Conservation (phyloP, 2,329 filamentous ascomycete species). For the Curvularia spicifera region DNA sequence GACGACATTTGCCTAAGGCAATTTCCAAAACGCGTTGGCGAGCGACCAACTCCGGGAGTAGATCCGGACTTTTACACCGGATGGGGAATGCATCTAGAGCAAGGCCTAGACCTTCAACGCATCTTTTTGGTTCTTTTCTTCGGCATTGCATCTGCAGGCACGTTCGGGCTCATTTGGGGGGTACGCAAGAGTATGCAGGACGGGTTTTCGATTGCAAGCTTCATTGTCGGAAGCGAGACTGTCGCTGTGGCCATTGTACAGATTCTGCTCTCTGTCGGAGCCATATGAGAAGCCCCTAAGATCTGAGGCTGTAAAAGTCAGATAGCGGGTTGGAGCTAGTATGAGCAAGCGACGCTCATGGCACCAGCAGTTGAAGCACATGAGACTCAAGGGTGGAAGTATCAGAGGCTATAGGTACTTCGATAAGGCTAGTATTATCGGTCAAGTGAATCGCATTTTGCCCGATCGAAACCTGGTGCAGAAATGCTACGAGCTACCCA, state of each 20-base stretch:
- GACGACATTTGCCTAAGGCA: slow-evolving; percentile 5
- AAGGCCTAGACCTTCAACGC: background rate
- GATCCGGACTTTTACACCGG: background rate
- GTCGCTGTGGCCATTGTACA: slow-evolving; percentile 1
- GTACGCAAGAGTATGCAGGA: slow-evolving; percentile 3
- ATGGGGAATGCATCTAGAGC: slow-evolving; percentile 5
- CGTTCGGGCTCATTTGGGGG: background rate
- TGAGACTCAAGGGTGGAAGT: background rate
- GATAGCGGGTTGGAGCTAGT: background rate
- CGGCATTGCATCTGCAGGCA: background rate
- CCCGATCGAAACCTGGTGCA: background rate
- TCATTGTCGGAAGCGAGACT: background rate
- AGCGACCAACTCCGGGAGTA: background rate
- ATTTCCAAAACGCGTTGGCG: slow-evolving; percentile 6
- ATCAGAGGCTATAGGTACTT: background rate
- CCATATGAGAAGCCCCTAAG: background rate
- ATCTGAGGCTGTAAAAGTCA: background rate
- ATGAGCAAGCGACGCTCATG: background rate
- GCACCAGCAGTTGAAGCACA: background rate
- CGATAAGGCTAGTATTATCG: background rate
- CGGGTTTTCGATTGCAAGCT: slow-evolving; percentile 3
- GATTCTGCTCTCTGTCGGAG: background rate
- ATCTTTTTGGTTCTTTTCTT: background rate
- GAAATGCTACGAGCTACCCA: background rate
- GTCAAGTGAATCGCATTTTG: background rate